A percentile compares a stretch with the other conserved stretches of the same genome.
These are phyloP conservation scores for Zymoseptoria passerinii DNA, from an alignment of 2,329 filamentous ascomycete genomes.

Conservation along the genomic window DNA sequence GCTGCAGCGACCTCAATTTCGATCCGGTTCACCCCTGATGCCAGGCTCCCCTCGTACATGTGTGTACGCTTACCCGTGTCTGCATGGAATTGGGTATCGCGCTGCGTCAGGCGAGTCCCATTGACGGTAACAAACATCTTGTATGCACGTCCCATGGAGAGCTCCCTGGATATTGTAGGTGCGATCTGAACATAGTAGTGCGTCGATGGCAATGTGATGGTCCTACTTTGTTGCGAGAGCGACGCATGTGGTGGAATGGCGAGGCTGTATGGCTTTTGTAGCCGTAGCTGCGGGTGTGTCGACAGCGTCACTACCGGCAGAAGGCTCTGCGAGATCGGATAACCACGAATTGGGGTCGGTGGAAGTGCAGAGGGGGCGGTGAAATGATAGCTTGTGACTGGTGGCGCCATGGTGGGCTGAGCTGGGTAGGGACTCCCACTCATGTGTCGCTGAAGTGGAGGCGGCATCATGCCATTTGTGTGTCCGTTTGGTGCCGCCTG, in stretches of 20 bases:
- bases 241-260: constrained; percentile 57
- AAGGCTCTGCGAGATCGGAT: constrained; percentile 50
- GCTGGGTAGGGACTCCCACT: constrained; percentile 23
- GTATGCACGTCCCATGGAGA: constrained; percentile 61
- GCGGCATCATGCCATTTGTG: constrained; percentile 24
- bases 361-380: constrained; percentile 33
- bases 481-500: constrained; percentile 14
- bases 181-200: constrained; percentile 65
- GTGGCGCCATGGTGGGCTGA: constrained; percentile 7
- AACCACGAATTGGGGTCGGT: constrained; percentile 20
- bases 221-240: constrained; percentile 62
- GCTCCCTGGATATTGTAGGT: constrained; percentile 49
- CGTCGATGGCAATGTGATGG: constrained; percentile 58
- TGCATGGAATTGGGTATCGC: constrained; percentile 37
- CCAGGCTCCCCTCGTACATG: constrained; percentile 66
- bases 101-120: constrained; percentile 48
- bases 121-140: constrained; percentile 69
- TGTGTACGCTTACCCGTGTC: constrained; percentile 43
- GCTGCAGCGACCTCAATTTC: constrained; percentile 60
- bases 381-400: constrained; percentile 24
- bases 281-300: constrained; percentile 58
- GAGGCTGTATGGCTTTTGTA: constrained; percentile 51
- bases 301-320: constrained; percentile 58
- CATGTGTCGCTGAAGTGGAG: constrained; percentile 20
- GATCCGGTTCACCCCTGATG: constrained; percentile 66